Evolutionary conservation across 2,329 filamentous ascomycete species (phyloP), one percentile per base, ranked within the genome.

Genomic region (Neurospora crassa): DNA sequence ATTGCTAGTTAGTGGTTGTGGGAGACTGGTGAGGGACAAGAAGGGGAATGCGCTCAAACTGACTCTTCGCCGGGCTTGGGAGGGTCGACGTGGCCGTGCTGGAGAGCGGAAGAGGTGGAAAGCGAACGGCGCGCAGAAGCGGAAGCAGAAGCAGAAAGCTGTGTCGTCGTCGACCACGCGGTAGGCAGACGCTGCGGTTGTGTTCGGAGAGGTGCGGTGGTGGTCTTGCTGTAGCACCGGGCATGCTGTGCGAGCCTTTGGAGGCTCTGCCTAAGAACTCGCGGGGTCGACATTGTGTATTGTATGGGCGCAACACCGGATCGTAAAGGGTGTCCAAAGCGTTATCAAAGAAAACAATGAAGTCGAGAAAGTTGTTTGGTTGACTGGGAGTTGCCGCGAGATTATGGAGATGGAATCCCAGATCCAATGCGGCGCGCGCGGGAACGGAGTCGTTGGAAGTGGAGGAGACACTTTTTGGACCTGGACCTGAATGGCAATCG

Each of bases 1-100:
- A 24, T 2, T 1, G 24, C 24, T 24, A 24, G 24, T 24, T 24
- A 24, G 24, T 24, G 24, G 24, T 24, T 24, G 24, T 24, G 24
- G 24, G 24, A 24, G 3, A 24, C 24, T 24, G 24, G 3, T 2
- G 2, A 2, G 41, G 37, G 37, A 40, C 29, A 29, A 29, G 2
- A 4, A 29, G 29, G 12, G 67, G 45, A 16, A 43, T 24, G 67
- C 67, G 53, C 24, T 63, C 53, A 40, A 40, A 24, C 24, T 63
- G 8, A 40, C 93, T 97, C 96, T 86, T 98, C 93, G 68, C 96
- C 96, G 0, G 93, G 88, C 82, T 94, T 95, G 1, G 96, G 95
- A 40, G 92, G 88, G 71, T 90, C 88, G 76, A 97, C 82, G 80
- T 98, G 93, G 67, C 92, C 93, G 81, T 99, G 96, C 68, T 80